Percentiles rank a stretch among this genome's conserved stretches.
These are phyloP conservation scores for Syzygium aqueum DNA, from an alignment of 345 rosid genomes.

Conservation along the genomic window DNA sequence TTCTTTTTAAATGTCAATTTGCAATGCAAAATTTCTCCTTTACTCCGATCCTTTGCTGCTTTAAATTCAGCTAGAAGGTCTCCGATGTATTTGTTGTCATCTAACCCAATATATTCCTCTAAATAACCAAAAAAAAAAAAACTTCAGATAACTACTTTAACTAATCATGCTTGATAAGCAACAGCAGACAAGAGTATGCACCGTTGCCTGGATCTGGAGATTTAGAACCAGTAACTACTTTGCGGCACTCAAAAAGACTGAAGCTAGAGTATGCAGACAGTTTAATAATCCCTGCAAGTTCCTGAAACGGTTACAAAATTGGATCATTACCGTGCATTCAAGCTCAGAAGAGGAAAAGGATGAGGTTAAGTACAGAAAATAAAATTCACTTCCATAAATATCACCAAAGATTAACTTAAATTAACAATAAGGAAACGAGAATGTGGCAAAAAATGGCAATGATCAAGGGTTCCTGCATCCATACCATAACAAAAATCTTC, in stretches of 20 bases:
- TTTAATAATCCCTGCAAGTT: slow-evolving; percentile 91
- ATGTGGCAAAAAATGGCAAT: not conserved
- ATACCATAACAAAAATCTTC: not conserved
- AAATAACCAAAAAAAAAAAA: slow-evolving; percentile 1
- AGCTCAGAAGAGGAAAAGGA: not conserved
- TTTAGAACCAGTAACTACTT: slow-evolving; percentile 88
- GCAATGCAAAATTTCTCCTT: slow-evolving; percentile 96
- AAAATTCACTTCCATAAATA: not conserved
- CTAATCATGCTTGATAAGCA: not conserved
- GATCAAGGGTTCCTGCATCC: not conserved
- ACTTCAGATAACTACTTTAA: not conserved
- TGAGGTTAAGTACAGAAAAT: not conserved
- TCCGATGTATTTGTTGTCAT: slow-evolving; percentile 94
- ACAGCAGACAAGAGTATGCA: slow-evolving; percentile 12
- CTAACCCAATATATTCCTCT: slow-evolving; percentile 96
- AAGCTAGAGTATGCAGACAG: slow-evolving; percentile 85
- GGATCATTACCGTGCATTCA: slow-evolving; percentile 5
- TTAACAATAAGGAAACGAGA: not conserved
- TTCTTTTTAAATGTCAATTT: slow-evolving; percentile 83
- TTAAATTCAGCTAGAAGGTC: slow-evolving; percentile 89
- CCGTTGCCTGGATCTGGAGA: slow-evolving; percentile 87
- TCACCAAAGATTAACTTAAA: not conserved
- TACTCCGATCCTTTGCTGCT: slow-evolving; percentile 87
- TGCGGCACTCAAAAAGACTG: slow-evolving; percentile 91
- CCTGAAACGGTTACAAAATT: slow-evolving; percentile 34